Conservation (phyloP, 495 filamentous ascomycete species). For the Talaromyces stipitatus region DNA sequence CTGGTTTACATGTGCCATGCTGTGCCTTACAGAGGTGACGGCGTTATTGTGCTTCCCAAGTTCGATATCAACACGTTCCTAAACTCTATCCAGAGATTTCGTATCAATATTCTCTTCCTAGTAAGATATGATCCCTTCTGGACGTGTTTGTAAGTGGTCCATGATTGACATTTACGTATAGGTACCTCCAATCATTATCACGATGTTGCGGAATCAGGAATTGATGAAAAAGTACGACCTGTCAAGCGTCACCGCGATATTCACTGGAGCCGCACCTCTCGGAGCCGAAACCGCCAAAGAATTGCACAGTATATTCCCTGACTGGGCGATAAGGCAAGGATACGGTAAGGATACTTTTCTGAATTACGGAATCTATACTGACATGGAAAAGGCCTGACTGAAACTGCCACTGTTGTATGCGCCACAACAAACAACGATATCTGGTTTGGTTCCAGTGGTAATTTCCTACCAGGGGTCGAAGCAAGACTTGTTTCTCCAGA, state of each 20-base stretch:
- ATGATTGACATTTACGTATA: constrained; percentile 13
- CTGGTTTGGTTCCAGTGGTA: constrained; percentile 65
- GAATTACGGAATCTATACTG: neutral
- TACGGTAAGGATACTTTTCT: constrained; percentile 52
- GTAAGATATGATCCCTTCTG: constrained; percentile 27
- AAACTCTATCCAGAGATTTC: constrained; percentile 60
- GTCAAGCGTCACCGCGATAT: constrained; percentile 56
- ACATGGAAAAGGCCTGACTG: constrained; percentile 57
- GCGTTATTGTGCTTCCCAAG: constrained; percentile 72
- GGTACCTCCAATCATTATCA: constrained; percentile 84
- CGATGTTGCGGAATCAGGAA: constrained; percentile 60
- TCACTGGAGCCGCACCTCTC: constrained; percentile 78
- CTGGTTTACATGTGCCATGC: constrained; percentile 70
- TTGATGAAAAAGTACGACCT: constrained; percentile 65
- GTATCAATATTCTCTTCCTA: constrained; percentile 62
- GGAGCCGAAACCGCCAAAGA: constrained; percentile 71
- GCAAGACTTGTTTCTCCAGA: constrained; percentile 67
- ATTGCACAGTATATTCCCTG: constrained; percentile 56
- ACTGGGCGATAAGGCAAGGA: constrained; percentile 63
- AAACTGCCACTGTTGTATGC: constrained; percentile 68
- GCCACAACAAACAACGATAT: constrained; percentile 60
- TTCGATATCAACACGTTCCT: constrained; percentile 68
- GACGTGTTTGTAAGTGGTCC: neutral
- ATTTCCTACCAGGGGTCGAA: constrained; percentile 56
- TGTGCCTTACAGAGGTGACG: constrained; percentile 66